phyloP scores from a whole-genome alignment of 768 basidiomycete species.

The Rhodotorula diobovata region DNA sequence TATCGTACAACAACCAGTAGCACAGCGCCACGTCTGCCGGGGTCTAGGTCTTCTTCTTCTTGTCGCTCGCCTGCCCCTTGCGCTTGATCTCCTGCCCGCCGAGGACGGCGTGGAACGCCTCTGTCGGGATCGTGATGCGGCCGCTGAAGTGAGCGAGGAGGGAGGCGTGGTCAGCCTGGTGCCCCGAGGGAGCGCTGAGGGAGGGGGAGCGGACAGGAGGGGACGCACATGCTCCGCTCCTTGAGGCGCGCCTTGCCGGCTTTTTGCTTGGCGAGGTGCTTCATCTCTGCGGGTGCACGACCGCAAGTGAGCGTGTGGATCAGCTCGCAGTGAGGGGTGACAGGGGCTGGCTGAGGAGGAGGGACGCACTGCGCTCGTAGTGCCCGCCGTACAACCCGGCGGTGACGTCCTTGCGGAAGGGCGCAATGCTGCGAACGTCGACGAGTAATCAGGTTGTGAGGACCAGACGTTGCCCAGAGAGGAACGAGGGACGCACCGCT shows the following conservation, averaged over 20 bases:
- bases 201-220: background rate
- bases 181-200: too few species aligned
- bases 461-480: background rate
- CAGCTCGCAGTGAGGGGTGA: conserved; percentile 54
- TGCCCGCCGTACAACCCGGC: background rate
- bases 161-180: too few species aligned
- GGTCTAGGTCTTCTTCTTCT: background rate
- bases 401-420: conserved; percentile 46
- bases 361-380: background rate
- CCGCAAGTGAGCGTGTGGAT: too few species aligned
- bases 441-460: background rate
- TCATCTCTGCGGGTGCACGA: conserved; percentile 46
- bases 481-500: conserved; percentile 52
- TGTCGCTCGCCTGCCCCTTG: conserved; percentile 15
- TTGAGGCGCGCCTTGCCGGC: conserved; percentile 88
- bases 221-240: conserved; percentile 60
- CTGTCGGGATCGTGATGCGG: conserved; percentile 64
- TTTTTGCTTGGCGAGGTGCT: conserved; percentile 64
- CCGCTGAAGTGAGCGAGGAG: conserved; percentile 48
- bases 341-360: too few species aligned
- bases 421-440: conserved; percentile 29
- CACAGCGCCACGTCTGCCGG: background rate
- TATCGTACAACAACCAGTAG: too few species aligned
- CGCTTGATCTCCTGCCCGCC: conserved; percentile 42
- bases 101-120: conserved; percentile 89